Percentiles rank a stretch among this genome's conserved stretches.
Conservation (phyloP, 225 moss, liverwort and hornwort genomes). For the Takakia lepidozioides region DNA sequence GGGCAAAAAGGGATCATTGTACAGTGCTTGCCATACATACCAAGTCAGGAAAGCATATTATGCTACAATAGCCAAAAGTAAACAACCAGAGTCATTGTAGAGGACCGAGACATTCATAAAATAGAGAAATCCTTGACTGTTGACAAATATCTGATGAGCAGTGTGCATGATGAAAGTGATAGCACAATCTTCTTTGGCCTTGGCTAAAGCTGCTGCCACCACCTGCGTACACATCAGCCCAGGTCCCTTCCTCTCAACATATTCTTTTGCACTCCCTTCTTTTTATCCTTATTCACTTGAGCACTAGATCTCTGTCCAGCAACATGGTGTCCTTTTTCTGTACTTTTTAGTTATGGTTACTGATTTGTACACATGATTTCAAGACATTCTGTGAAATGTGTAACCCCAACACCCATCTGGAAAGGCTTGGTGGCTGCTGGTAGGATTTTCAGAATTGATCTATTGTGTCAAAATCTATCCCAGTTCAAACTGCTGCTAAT, state of each 20-base stretch:
- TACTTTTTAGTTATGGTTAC: neutral
- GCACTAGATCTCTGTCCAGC: neutral
- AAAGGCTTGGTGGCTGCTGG: no score
- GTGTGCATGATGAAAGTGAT: constrained; percentile 77
- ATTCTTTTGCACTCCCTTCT: neutral
- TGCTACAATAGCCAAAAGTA: no score
- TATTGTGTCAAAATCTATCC: no score
- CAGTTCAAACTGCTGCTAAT: no score
- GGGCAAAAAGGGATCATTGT: no score
- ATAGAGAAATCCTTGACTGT: neutral
- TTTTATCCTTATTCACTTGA: neutral
- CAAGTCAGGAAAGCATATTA: no score
- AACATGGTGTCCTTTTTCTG: neutral
- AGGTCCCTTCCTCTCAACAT: no score
- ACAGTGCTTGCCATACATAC: no score
- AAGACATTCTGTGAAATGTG: no score
- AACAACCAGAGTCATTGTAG: neutral
- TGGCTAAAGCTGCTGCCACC: constrained; percentile 47
- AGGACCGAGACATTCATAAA: neutral
- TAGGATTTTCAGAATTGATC: no score
- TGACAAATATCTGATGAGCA: constrained; percentile 48
- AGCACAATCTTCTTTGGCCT: constrained; percentile 11
- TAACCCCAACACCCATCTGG: no score
- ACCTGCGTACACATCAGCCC: constrained; percentile 24
- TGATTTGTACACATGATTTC: no score